A percentile compares a stretch with the other conserved stretches of the same genome.
Evolutionary conservation across 2,329 filamentous ascomycete genomes (phyloP).

Genomic region (Eutypa lata): DNA sequence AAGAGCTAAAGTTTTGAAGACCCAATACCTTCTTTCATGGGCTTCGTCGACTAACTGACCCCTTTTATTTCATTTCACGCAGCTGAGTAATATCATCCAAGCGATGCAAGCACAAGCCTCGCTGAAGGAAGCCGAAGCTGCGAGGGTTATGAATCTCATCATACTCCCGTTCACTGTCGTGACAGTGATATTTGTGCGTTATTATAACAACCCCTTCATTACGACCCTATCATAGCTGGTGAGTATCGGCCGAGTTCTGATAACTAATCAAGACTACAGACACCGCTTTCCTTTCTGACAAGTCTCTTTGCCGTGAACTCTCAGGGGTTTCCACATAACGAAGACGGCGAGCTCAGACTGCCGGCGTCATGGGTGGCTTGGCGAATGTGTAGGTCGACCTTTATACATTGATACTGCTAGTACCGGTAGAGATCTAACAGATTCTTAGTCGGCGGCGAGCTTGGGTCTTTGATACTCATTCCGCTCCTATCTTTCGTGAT

Average conservation of each 20-base stretch:
- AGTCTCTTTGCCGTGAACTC: neutral
- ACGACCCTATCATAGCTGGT: neutral
- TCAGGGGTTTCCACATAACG: neutral
- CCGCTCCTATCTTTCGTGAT: no score
- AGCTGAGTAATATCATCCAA: neutral
- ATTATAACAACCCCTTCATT: neutral
- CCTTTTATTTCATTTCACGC: neutral
- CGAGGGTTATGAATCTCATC: neutral
- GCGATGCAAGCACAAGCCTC: neutral
- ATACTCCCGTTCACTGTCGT: neutral
- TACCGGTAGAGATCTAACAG: neutral
- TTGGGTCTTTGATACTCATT: no score
- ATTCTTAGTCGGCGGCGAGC: neutral
- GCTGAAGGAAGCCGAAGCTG: neutral
- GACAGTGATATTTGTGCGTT: neutral
- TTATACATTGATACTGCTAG: neutral
- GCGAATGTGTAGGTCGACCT: neutral
- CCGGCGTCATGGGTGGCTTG: neutral
- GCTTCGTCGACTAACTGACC: no score
- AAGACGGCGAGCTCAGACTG: neutral
- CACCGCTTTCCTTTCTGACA: neutral
- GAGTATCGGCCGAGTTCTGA: neutral
- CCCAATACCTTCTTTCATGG: no score
- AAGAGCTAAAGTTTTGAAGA: neutral
- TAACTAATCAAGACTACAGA: no score